Evolutionary conservation across 164 flowering plant species (phyloP), one percentile per base, ranked within the genome.

Genomic region (Aristolochia contorta): DNA sequence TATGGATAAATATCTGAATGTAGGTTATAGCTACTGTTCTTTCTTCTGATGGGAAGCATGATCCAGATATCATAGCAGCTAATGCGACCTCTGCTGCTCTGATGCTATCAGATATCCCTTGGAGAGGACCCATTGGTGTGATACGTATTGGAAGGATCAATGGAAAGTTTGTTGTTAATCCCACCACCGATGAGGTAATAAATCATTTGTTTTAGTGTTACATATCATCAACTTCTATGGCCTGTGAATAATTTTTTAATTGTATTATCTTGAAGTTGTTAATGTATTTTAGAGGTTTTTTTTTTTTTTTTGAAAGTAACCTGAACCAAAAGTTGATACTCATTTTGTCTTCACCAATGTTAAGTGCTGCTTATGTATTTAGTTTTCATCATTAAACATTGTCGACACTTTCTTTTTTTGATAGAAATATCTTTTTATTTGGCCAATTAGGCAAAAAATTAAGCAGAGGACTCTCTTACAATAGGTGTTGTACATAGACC

Each of bases 11-110:
- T 33, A 21, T 25, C 22, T 59, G 25, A 56, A 64, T 46, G 24
- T 69, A 93, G 99, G 86, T 90, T 57, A 84, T 76, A 82, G 89
- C 97, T 52, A 88, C 79, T 72, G 99, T 90, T 68, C 94, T 90
- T 57, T 90, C 95, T 58, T 93, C 97, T 54, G 99, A 93, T 72
- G 99, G 99, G 76, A 81, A 82, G 65, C 96, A 90, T 81, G 99
- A 93, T 77, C 99, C 99, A 47, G 96, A 88, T 78, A 75, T 93
- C 55, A 75, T 93, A 92, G 97, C 97, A 61, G 96, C 97, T 72
- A 93, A 93, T 80, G 99, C 99, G n/a, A 78, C 99, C 63, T 94
- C 99, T 57, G 94, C 95, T 70, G 99, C 99, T 62, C 87, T 94
- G 56, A 86, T 88, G 97, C 59, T 91, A 69, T 94, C 99, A 57